Conservation (phyloP, 225 moss, liverwort and hornwort species). For the Straminergon stramineum region DNA sequence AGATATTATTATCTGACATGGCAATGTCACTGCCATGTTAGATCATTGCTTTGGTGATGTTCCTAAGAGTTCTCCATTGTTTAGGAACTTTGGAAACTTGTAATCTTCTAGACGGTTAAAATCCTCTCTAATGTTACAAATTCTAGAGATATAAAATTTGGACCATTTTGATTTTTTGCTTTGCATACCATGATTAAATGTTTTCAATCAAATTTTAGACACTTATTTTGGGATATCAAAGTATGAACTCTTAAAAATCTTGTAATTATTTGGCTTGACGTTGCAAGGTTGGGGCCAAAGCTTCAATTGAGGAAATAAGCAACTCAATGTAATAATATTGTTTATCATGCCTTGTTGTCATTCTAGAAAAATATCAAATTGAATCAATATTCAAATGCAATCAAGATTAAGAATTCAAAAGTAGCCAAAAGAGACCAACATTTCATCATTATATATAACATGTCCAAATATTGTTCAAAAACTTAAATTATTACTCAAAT, state of each 20-base stretch:
- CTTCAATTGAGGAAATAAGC: not conserved
- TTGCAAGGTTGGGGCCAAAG: not conserved
- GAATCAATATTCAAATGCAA: not conserved
- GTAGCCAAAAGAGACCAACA: not conserved
- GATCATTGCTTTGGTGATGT: too few species aligned
- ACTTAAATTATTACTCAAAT: not conserved
- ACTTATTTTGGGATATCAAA: not conserved
- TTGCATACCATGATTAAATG: not conserved
- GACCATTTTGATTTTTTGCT: not conserved
- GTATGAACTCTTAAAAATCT: not conserved
- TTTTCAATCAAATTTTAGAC: not conserved
- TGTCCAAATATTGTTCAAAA: not conserved
- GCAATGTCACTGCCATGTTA: too few species aligned
- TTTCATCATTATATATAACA: too few species aligned
- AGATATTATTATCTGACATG: too few species aligned
- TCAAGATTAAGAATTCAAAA: not conserved
- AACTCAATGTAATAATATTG: not conserved
- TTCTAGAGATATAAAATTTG: not conserved
- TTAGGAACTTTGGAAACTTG: too few species aligned
- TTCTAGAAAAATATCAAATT: too few species aligned
- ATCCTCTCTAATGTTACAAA: not conserved
- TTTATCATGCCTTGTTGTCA: not conserved
- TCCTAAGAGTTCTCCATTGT: too few species aligned
- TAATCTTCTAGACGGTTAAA: too few species aligned
- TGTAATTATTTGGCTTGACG: not conserved